These are phyloP conservation scores for Salvia rosmarinus DNA, from an alignment of 257 asterid genomes.

Conservation along the genomic window DNA sequence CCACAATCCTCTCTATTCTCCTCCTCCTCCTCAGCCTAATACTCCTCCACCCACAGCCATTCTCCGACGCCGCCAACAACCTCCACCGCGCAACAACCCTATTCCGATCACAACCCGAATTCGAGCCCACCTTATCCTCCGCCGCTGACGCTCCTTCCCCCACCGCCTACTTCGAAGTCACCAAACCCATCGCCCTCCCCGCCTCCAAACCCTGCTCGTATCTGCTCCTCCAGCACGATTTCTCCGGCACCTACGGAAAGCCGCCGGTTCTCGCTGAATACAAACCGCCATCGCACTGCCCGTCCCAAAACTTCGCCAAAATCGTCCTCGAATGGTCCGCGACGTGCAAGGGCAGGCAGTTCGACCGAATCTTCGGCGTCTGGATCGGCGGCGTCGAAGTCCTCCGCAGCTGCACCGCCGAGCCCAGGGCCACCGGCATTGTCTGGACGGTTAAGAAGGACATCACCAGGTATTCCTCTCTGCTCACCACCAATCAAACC, in stretches of 20 bases:
- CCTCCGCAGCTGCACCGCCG: constrained; percentile 86
- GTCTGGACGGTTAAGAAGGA: constrained; percentile 81
- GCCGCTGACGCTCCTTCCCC: constrained; percentile 36
- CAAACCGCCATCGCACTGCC: constrained; percentile 56
- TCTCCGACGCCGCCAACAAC: constrained; percentile 44
- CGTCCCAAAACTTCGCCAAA: constrained; percentile 43
- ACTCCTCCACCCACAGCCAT: constrained; percentile 39
- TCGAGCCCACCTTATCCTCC: constrained; percentile 32
- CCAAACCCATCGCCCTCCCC: constrained; percentile 61
- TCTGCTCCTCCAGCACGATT: constrained; percentile 60
- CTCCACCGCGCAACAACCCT: constrained; percentile 37
- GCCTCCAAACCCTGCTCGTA: constrained; percentile 61
- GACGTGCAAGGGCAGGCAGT: constrained; percentile 67
- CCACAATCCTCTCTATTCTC: constrained; percentile 29
- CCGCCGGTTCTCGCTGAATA: constrained; percentile 58
- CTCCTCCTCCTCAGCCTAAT: constrained; percentile 29
- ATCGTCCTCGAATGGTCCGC: constrained; percentile 80
- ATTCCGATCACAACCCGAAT: constrained; percentile 38
- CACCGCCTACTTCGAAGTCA: constrained; percentile 64
- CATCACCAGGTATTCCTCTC: constrained; percentile 68
- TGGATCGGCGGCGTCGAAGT: constrained; percentile 90
- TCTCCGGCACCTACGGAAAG: constrained; percentile 56
- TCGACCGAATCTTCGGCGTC: constrained; percentile 77
- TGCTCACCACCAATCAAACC: constrained; percentile 55
- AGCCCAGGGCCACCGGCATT: constrained; percentile 58